These are phyloP conservation scores for Ceriops decandra DNA, from an alignment of 345 rosid genomes.

Conservation along the genomic window DNA sequence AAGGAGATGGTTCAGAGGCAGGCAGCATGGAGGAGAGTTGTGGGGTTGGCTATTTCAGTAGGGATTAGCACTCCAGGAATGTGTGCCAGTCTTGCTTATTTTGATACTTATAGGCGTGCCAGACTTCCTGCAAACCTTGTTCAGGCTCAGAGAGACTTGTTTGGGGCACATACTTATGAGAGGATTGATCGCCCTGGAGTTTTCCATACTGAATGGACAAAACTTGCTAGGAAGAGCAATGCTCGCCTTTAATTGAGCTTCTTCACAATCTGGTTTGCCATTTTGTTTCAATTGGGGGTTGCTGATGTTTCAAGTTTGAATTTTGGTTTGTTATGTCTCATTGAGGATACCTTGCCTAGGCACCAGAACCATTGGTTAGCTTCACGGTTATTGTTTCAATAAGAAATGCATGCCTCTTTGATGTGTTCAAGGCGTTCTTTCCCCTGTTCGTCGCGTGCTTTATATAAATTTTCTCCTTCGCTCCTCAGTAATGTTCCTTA, in stretches of 20 bases:
- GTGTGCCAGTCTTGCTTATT: slow-evolving; percentile 94
- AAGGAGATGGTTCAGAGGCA: slow-evolving; percentile 98
- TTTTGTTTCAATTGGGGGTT: slow-evolving; percentile 22
- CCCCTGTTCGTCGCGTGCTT: not conserved
- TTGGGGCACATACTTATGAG: slow-evolving; percentile 96
- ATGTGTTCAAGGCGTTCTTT: not conserved
- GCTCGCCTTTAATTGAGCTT: slow-evolving; percentile 47
- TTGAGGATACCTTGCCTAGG: slow-evolving; percentile 23
- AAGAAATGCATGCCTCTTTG: slow-evolving; percentile 43
- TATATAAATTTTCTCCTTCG: not conserved
- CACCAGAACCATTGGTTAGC: slow-evolving; percentile 30
- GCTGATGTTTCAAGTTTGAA: slow-evolving; percentile 21
- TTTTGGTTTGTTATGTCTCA: slow-evolving; percentile 10
- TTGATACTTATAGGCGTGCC: slow-evolving; percentile 89
- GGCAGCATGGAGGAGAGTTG: slow-evolving; percentile 97
- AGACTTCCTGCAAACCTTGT: slow-evolving; percentile 87
- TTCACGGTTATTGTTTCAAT: slow-evolving; percentile 30
- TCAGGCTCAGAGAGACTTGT: slow-evolving; percentile 97
- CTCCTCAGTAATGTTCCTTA: slow-evolving; percentile 3
- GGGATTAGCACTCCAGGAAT: slow-evolving; percentile 98
- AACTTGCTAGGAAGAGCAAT: slow-evolving; percentile 61
- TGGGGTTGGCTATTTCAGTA: slow-evolving; percentile 77
- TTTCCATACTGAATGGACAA: slow-evolving; percentile 86
- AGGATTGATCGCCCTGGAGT: slow-evolving; percentile 79
- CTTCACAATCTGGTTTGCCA: slow-evolving; percentile 11